Conservation (phyloP, 352 stramenopile genomes). For the Phytophthora megakarya region DNA sequence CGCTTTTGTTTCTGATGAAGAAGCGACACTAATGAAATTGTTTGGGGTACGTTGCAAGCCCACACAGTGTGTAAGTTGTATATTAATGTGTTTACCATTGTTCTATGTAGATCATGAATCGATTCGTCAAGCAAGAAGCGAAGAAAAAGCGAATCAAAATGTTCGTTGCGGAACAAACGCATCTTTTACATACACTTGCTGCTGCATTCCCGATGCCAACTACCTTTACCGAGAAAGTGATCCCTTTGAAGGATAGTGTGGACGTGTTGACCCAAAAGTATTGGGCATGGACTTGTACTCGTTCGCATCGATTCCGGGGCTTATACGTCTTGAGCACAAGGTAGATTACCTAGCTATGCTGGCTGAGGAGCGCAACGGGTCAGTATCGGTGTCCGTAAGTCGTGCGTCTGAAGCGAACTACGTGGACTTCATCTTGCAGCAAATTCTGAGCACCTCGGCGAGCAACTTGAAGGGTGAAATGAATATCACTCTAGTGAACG, state of each 20-base stretch:
- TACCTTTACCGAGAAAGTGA: conserved; percentile 42
- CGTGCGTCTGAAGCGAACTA: conserved; percentile 63
- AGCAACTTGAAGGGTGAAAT: conserved; percentile 64
- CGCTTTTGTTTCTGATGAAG: conserved; percentile 43
- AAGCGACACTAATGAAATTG: conserved; percentile 39
- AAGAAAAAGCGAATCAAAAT: conserved; percentile 52
- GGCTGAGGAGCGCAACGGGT: conserved; percentile 61
- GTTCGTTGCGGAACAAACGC: conserved; percentile 47
- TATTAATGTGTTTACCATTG: neutral
- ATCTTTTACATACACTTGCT: conserved; percentile 55
- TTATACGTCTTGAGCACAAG: conserved; percentile 77
- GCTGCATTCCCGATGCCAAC: conserved; percentile 45
- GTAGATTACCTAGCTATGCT: conserved; percentile 71
- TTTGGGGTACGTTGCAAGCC: conserved; percentile 34
- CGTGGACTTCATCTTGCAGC: conserved; percentile 74
- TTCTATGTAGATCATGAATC: conserved; percentile 48
- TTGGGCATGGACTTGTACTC: conserved; percentile 70
- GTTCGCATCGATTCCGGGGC: conserved; percentile 43
- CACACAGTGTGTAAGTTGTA: too few relatives aligned
- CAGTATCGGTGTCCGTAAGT: conserved; percentile 60
- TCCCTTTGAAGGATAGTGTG: conserved; percentile 51
- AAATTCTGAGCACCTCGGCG: conserved; percentile 56
- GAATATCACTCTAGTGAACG: conserved; percentile 69
- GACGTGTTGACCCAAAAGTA: conserved; percentile 73
- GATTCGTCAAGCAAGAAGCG: conserved; percentile 58